Base-by-base conservation (phyloP, 108 stramenopile species). In the Skeletonema marinoi region DNA sequence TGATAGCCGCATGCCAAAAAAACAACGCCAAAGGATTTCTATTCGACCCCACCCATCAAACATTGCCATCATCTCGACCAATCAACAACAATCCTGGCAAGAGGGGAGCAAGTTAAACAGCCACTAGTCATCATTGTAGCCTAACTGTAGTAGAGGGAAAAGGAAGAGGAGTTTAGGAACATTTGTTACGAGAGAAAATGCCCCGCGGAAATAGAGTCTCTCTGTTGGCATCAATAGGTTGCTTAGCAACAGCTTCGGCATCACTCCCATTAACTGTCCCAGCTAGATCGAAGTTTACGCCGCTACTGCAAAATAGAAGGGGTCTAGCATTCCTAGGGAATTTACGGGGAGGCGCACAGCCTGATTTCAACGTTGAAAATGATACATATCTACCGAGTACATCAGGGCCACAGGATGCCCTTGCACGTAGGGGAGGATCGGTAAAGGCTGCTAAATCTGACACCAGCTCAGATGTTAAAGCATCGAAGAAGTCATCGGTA, bases 191-290 rank as follows among this genome's bases (percentile, higher is more conserved):
- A 56, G 25, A 56, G 51, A 70, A 48, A 51, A 77, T 77, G 76
- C 50, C 68, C 16, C 41, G 31, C 32, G 70, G 54, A 70, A 44
- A 56, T 12, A 70, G 68, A 70, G 70, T 65, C 54, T 36, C 29
- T 62, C 60, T 77, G 76, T 58, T 68, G 46, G 50, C 68, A 65
- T 70, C 76, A 50, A 74, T 68, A 65, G 78, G 41, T 56, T 56
- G 54, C 54, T 32, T 78, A 30, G 66, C 65, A 6, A 32, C 32
- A 31, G 78, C 65, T 21, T 66, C 78, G 72, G 78, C 78, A 36
- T 54, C 73, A 65, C 65, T 78, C 13, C 73, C 78, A 60, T 66
- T 41, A 31, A 31, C 48, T 30, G n/a, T 21, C 2, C 30, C 68
- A 12, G 63, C 61, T 50, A 33, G 50, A 64, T 61, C 41, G 39